A percentile compares a stretch with the other conserved stretches of the same genome.
Conservation (phyloP, 805 yeast genomes). For the Blastobotrys robertii region DNA sequence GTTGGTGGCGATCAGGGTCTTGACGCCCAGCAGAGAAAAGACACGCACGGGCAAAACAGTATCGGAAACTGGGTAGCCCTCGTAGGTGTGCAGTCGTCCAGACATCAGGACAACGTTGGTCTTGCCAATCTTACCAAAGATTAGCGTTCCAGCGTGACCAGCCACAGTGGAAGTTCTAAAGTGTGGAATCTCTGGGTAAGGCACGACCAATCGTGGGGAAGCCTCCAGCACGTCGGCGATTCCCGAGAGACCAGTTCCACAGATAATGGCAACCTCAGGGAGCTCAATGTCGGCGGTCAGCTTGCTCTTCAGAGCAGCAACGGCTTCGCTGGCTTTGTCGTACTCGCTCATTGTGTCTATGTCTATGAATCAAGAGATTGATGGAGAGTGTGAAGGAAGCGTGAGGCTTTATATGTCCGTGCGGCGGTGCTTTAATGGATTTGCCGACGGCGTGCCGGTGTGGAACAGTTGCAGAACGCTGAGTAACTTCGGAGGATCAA, state of each 20-base stretch:
- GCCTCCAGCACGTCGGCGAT: conserved; percentile 48
- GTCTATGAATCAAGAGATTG: not conserved
- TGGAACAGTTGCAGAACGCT: not conserved
- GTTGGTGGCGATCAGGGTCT: conserved; percentile 62
- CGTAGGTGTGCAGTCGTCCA: conserved; percentile 87
- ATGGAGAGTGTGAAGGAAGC: no score
- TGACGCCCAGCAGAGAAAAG: conserved; percentile 52
- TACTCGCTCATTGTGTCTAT: conserved; percentile 1
- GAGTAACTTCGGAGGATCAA: not conserved
- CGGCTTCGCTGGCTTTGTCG: conserved; percentile 11
- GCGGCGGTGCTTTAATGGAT: no score
- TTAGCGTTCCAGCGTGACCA: conserved; percentile 79
- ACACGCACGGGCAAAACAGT: conserved; percentile 82
- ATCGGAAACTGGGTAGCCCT: conserved; percentile 75
- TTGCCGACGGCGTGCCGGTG: no score
- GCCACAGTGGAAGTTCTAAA: conserved; percentile 68
- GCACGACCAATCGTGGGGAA: conserved; percentile 35
- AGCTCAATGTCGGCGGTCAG: conserved; percentile 14
- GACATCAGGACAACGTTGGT: conserved; percentile 89
- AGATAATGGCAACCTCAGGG: conserved; percentile 70
- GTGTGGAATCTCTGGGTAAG: conserved; percentile 67
- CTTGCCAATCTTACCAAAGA: conserved; percentile 68
- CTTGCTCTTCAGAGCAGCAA: conserved; percentile 8
- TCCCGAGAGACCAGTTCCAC: conserved; percentile 94
- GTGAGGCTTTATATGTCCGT: no score